Evolutionary conservation across 2,329 filamentous ascomycete genomes (phyloP), one percentile per base, ranked within the genome.

Genomic region (Didymella pomorum): DNA sequence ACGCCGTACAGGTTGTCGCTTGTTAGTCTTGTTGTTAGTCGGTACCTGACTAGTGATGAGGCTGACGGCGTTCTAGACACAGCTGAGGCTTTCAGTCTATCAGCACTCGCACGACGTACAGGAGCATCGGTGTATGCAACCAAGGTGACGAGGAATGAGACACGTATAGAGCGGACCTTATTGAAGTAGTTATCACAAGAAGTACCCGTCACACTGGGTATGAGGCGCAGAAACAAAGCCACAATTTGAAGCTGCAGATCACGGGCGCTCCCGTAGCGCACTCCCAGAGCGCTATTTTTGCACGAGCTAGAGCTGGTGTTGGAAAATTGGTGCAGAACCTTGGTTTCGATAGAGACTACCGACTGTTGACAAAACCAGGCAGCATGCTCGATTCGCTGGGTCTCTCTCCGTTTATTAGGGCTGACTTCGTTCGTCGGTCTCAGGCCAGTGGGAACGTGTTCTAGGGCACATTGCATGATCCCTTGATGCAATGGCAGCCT

Each of bases 181-280:
- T 18, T 35, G 14, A n/a, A n/a, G 16, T 8, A 5, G 18, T 5
- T 16, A 35, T 35, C 31, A 14, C 28, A 18, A 11, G 23, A 8
- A 20, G 12, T 21, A 18, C 43, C 43, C 8, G 25, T 45, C 26
- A 21, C 43, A 29, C 9, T 31, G 21, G 26, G 23, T 46, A 18
- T 47, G 51, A 47, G 51, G 25, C 9, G 33, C 33, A 53, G n/a
- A 23, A 41, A 21, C 25, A 39, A 42, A 48, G 25, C 44, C 52
- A 47, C 31, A 7, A 9, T 39, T 41, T 44, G 14, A 52, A 28
- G 55, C 33, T 47, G 63, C 44, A 60, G 61, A 66, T 66, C 61
- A 61, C 60, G 64, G 64, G 62, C 63, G 55, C 55, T 57, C 60
- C 60, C 60, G 62, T 56, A 53, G 54, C 49, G 58, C 39, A 39